Evolutionary conservation across 1,284 basidiomycete species (phyloP).

Genomic region (Apiotrichum siamense): DNA sequence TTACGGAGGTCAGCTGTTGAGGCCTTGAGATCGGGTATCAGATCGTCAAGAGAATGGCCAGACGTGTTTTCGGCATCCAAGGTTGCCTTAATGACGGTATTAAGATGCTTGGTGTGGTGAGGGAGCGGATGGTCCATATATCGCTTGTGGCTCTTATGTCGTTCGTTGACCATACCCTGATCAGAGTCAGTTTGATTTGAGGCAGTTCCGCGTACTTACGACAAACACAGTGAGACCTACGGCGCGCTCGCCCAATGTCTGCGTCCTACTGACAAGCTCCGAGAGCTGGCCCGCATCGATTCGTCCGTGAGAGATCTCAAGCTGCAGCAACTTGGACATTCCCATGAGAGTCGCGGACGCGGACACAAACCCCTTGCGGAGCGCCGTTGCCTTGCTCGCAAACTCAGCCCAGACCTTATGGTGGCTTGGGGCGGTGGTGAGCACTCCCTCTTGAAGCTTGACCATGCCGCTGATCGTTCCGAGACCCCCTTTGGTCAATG

Average conservation of each 20-base stretch:
- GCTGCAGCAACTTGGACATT: slow-evolving; percentile 38
- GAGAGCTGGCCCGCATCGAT: slow-evolving; percentile 46
- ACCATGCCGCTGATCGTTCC: slow-evolving; percentile 33
- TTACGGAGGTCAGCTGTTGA: slow-evolving; percentile 51
- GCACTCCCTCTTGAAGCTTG: slow-evolving; percentile 38
- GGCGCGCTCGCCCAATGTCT: slow-evolving; percentile 30
- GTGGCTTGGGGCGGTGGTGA: slow-evolving; percentile 27
- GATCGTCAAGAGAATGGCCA: slow-evolving; percentile 28
- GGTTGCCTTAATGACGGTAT: background rate
- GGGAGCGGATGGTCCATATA: slow-evolving; percentile 7
- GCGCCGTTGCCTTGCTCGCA: slow-evolving; percentile 15
- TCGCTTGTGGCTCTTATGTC: slow-evolving; percentile 11
- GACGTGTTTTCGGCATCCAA: slow-evolving; percentile 14
- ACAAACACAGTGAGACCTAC: slow-evolving; percentile 37
- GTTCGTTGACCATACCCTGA: slow-evolving; percentile 36
- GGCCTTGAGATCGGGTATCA: slow-evolving; percentile 52
- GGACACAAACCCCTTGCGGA: slow-evolving; percentile 24
- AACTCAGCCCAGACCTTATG: slow-evolving; percentile 30
- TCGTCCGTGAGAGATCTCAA: slow-evolving; percentile 49
- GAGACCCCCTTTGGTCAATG: slow-evolving; percentile 33
- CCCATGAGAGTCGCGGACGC: slow-evolving; percentile 31
- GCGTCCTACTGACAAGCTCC: slow-evolving; percentile 34
- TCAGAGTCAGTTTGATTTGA: background rate
- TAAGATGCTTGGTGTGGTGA: slow-evolving; percentile 11
- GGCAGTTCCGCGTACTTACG: slow-evolving; percentile 12